phyloP scores from a whole-genome alignment of 495 filamentous ascomycete genomes.

The Aspergillus nidulans region DNA sequence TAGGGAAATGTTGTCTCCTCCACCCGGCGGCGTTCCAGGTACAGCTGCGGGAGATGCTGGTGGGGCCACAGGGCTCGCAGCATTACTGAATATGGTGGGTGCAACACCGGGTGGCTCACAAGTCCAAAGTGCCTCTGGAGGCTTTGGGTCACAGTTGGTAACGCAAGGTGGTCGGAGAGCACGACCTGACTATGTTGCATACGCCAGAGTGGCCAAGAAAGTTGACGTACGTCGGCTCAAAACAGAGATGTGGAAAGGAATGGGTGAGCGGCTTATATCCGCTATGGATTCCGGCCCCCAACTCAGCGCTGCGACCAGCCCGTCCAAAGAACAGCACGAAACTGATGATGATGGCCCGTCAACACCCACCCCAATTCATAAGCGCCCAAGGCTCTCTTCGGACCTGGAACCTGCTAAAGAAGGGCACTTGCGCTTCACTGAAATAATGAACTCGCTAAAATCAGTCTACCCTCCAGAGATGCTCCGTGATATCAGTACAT shows the following conservation, averaged over 20 bases:
- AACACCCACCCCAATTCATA: conserved; percentile 30
- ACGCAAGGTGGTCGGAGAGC: conserved; percentile 73
- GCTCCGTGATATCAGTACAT: conserved; percentile 94
- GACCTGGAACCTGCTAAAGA: conserved; percentile 22
- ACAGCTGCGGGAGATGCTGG: conserved; percentile 35
- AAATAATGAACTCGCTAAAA: conserved; percentile 84
- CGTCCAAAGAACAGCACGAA: conserved; percentile 23
- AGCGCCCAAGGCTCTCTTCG: conserved; percentile 13
- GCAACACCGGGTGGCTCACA: conserved; percentile 33
- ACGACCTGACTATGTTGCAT: conserved; percentile 93
- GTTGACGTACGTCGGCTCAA: conserved; percentile 95
- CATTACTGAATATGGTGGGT: conserved; percentile 41
- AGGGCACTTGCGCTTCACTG: conserved; percentile 72
- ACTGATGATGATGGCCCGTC: conserved; percentile 31
- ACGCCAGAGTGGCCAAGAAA: conserved; percentile 94
- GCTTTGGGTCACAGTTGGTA: conserved; percentile 91
- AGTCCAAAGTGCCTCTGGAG: conserved; percentile 39
- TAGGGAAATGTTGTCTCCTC: conserved; percentile 80
- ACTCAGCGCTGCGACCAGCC: conserved; percentile 19
- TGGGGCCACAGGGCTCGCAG: conserved; percentile 35
- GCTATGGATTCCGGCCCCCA: conserved; percentile 30
- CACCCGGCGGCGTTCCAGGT: conserved; percentile 40
- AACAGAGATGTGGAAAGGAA: conserved; percentile 91
- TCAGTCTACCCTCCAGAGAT: conserved; percentile 75
- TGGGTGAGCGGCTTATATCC: conserved; percentile 51